Base-by-base conservation (phyloP, 495 filamentous ascomycete species). In the Glarea lozoyensis region DNA sequence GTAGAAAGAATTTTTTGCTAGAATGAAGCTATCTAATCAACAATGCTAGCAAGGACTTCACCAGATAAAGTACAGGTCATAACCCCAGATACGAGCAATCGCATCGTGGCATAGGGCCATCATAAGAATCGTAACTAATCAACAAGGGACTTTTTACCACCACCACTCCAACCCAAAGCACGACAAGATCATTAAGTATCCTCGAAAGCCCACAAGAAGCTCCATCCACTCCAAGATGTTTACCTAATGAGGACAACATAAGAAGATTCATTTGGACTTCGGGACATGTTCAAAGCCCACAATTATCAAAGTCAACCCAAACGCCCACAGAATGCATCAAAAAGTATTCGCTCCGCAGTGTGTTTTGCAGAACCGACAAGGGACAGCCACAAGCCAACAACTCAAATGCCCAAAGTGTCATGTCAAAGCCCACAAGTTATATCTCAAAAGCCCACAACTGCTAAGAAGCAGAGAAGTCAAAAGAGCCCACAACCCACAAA, bases 271-370 rank as follows among this genome's bases (percentile, higher is more conserved):
- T 61, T 43, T 58, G 62, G 62, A 63, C 56, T 56, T 59, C 62
- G 35, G 53, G 41, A 27, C 57, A 53, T 64, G 56, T 61, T 68
- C 59, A 64, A 72, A 68, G 69, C 63, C 67, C 62, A 64, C 60
- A 63, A 60, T 46, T 56, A 53, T 61, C 54, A 61, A 62, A 53
- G 56, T 59, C 58, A 61, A 34, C 62, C 65, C 62, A 57, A 70
- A 59, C 60, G 65, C 68, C 68, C 58, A 53, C 61, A 64, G 57
- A 61, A 59, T 64, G 19, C 10, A 41, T 44, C 44, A 53, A 53
- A 53, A 53, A 53, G 49, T 37, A 35, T 42, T 19, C 20, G 38
- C 25, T 42, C 20, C 20, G 38, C 25, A 40, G 47, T 41, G 19
- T 43, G 27, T 39, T 27, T 27, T 16, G 59, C 58, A 53, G 59